Evolutionary conservation across 2,329 filamentous ascomycete genomes (phyloP).

Genomic region (Huntiella savannae): DNA sequence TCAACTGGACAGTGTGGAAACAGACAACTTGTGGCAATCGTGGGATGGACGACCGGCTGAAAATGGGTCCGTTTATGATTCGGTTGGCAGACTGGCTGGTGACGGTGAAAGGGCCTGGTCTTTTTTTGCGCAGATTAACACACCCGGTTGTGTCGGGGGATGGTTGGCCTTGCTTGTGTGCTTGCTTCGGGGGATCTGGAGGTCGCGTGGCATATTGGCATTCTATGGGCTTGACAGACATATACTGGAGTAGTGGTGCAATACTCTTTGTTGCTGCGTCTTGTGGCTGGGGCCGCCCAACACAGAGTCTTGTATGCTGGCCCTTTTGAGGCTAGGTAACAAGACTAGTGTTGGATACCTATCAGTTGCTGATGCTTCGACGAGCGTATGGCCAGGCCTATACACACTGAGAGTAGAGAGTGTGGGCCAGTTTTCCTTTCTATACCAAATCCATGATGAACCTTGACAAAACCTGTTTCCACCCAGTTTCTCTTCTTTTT

Average conservation of each 20-base stretch:
- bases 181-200: slow-evolving; percentile 5
- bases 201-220: slow-evolving; percentile 6
- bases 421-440: slow-evolving; percentile 7
- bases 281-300: neutral
- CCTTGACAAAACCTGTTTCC: slow-evolving; percentile 2
- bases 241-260: slow-evolving; percentile 2
- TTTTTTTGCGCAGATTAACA: neutral
- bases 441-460: slow-evolving; percentile 11
- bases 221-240: slow-evolving; percentile 6
- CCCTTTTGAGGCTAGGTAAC: neutral
- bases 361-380: neutral
- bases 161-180: slow-evolving; percentile 3
- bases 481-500: neutral
- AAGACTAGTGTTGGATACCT: neutral
- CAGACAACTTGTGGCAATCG: too few relatives aligned
- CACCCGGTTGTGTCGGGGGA: slow-evolving; percentile 1
- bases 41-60: too few relatives aligned
- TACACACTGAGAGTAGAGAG: neutral
- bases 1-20: too few relatives aligned
- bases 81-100: too few relatives aligned
- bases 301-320: neutral
- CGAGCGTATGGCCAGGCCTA: neutral
- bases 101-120: neutral
- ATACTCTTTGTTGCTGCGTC: neutral
- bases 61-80: too few relatives aligned